Conservation (phyloP, 2,329 filamentous ascomycete genomes). For the Fusarium secorum region DNA sequence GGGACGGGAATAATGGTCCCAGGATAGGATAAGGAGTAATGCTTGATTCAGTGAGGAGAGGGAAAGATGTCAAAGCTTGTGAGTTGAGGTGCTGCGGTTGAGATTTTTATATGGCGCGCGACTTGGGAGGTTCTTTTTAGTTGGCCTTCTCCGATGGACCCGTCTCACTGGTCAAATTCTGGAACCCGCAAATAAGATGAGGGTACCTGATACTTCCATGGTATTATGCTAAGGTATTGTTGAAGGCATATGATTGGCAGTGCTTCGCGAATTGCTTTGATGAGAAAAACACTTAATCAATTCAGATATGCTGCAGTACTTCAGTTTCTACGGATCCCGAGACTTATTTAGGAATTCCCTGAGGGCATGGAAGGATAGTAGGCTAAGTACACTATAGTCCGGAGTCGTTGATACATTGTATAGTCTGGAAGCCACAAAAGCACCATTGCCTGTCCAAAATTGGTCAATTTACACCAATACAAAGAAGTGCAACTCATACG, state of each 20-base stretch:
- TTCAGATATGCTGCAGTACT: not conserved
- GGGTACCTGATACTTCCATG: not conserved
- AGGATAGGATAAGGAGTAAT: not conserved
- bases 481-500: not conserved
- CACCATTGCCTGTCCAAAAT: no score
- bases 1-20: not conserved
- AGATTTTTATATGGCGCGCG: conserved; percentile 41
- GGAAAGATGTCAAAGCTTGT: not conserved
- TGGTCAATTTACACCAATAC: not conserved
- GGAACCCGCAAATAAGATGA: conserved; percentile 25
- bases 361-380: not conserved
- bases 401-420: not conserved
- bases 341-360: not conserved
- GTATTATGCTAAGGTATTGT: not conserved
- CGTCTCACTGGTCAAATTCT: conserved; percentile 32
- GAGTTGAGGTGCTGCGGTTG: conserved; percentile 30
- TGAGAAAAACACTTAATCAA: not conserved
- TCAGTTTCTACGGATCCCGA: not conserved
- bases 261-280: not conserved
- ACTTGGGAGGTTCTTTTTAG: conserved; percentile 28
- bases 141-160: conserved; percentile 29
- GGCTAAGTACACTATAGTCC: not conserved
- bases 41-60: not conserved
- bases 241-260: not conserved
- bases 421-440: not conserved